Base-by-base conservation (phyloP, 2,329 filamentous ascomycete species). In the Monilinia fructicola region DNA sequence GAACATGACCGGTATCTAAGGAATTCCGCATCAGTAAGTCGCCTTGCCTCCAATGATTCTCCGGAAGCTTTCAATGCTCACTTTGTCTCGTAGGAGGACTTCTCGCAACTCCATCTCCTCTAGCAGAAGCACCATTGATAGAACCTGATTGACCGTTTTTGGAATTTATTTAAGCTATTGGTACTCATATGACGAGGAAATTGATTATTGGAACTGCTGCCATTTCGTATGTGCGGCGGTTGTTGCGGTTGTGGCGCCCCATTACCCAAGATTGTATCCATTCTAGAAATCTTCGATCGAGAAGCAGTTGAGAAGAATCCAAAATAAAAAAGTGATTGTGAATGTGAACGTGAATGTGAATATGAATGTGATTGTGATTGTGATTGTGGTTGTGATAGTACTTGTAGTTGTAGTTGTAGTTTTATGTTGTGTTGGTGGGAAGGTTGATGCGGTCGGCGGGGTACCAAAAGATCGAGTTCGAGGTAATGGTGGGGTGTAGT, bases 141-240 rank as follows among this genome's bases (percentile, higher is more conserved):
- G 65, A 52, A 18, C 42, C 48, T 9, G 59, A 46, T 53, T 64
- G 52, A 56, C 65, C 65, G n/a, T 52, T 67, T 52, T 67, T 35
- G 60, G 53, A 53, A 67, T 67, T n/a, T n/a, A 53, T 54, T 67
- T n/a, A 67, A 52, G 28, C 60, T 67, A 9, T 54, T 44, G 1
- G 65, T 67, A 31, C 65, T 67, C 44, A 67, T 67, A 52, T 67
- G 65, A 54, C 64, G 64, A 66, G 64, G 64, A 35, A 42, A 65
- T 54, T 65, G 64, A 48, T 21, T 63, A 26, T 64, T 64, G 50
- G 65, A 64, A 26, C 28, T 62, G 53, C 65, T 64, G 6, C 65
- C 60, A 31, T 64, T 67, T 44, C 65, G 59, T 21, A 67, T 44
- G 40, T 67, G 65, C 18, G 59, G 65, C 44, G 60, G 54, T 23